Base-by-base conservation (phyloP, 768 basidiomycete genomes). In the Termitomyces sp. region DNA sequence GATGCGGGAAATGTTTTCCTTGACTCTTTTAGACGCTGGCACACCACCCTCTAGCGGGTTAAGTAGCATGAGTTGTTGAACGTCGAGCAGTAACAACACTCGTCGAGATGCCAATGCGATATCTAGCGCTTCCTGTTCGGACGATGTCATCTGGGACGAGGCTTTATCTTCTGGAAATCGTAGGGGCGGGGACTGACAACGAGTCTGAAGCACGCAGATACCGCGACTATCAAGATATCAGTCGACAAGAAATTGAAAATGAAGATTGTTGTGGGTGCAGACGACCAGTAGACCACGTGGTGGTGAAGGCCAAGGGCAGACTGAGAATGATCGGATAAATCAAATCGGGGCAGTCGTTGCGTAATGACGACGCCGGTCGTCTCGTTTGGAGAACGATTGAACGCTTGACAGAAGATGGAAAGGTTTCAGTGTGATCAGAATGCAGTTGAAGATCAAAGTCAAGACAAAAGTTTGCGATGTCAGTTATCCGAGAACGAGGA, bases 41-140 rank as follows among this genome's bases (percentile, higher is more conserved):
- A 87, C 80, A 47, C 82, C 83, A 31, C 49, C 35, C 11, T 71
- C 60, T 5, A 76, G 73, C 3, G 82, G 76, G 35, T 75, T 70
- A 41, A 71, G 66, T 56, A 87, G 75, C 73, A 82, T 76, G 62
- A 73, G 73, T 31, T 66, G 68, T 67, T 87, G 85, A 55, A 82
- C 77, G 65, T 84, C 84, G 63, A 86, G 75, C 56, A 86, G 71
- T 59, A 87, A 79, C 57, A 87, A 81, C 25, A 82, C 79, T 55
- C 79, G 80, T 29, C 66, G 59, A 34, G 62, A 61, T 29, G 56
- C 47, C 42, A 49, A 27, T 44, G 62, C 57, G 57, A 64, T 62
- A 31, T 42, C 41, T n/a, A 40, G 46, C 19, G 56, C 56, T 34
- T 50, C 47, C 32, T 48, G 47, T 4, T 37, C 48, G n/a, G 41